Evolutionary conservation across 768 basidiomycete genomes (phyloP).

Genomic region (Neoboletus subvelutipes): DNA sequence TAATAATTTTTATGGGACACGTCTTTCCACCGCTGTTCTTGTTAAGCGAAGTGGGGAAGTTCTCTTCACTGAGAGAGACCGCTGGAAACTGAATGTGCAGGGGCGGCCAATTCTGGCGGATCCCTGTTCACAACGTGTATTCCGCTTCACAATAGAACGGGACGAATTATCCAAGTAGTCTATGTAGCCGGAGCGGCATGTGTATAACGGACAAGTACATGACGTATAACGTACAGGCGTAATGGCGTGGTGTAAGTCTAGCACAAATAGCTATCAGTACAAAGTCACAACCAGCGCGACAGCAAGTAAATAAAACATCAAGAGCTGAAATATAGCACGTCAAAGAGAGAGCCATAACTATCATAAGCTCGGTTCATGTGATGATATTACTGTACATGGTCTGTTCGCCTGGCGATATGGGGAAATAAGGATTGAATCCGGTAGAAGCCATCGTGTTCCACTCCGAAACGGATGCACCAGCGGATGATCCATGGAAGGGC

Average conservation of each 20-base stretch:
- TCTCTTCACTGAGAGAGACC: constrained; percentile 70
- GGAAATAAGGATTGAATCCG: constrained; percentile 71
- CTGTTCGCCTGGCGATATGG: constrained; percentile 53
- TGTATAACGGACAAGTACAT: constrained; percentile 29
- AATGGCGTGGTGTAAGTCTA: constrained; percentile 28
- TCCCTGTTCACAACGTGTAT: constrained; percentile 47
- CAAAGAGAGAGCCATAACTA: background rate
- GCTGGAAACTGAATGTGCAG: constrained; percentile 49
- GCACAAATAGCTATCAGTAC: constrained; percentile 27
- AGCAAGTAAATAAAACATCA: constrained; percentile 25
- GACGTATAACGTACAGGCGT: constrained; percentile 33
- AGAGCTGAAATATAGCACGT: constrained; percentile 8
- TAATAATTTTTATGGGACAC: constrained; percentile 57
- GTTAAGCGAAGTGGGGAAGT: constrained; percentile 59
- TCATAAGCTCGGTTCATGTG: constrained; percentile 35
- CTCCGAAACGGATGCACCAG: constrained; percentile 54
- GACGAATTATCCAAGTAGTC: constrained; percentile 19
- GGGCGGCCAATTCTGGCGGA: constrained; percentile 41
- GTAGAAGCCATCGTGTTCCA: constrained; percentile 56
- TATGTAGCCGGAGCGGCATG: constrained; percentile 19
- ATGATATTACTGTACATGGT: constrained; percentile 59
- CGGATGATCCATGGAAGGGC: constrained; percentile 42
- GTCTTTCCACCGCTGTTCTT: constrained; percentile 70
- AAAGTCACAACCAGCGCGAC: constrained; percentile 35
- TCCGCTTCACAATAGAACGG: constrained; percentile 43